These are phyloP conservation scores for Uronychia setigera DNA, from an alignment of 73 alveolate genomes.

Conservation along the genomic window DNA sequence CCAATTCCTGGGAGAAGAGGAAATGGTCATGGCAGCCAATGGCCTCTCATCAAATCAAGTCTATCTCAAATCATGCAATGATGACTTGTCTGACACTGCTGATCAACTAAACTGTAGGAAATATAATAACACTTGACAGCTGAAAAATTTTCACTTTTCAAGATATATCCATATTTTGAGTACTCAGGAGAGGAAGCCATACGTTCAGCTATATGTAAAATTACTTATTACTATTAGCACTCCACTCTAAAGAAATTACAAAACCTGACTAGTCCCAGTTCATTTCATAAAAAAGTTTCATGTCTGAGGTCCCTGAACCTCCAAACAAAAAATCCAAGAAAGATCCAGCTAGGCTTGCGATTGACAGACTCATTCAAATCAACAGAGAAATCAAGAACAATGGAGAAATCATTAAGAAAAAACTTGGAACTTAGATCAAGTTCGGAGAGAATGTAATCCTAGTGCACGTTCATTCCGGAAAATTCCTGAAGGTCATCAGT, in stretches of 20 bases:
- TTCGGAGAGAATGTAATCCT: neutral
- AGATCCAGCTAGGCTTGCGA: neutral
- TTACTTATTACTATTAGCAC: neutral
- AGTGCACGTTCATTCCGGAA: neutral
- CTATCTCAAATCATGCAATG: neutral
- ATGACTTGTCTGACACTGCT: neutral
- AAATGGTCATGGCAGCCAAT: neutral
- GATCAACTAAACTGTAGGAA: neutral
- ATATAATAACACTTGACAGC: neutral
- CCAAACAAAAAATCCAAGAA: neutral
- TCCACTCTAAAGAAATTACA: neutral
- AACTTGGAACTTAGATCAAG: neutral
- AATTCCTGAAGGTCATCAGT: neutral
- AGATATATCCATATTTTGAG: neutral
- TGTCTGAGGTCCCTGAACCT: neutral
- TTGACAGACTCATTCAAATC: neutral
- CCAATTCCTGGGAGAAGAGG: neutral
- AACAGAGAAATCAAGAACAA: conserved; percentile 1
- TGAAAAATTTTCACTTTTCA: neutral
- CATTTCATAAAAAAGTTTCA: neutral
- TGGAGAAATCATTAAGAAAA: neutral
- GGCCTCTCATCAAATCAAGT: neutral
- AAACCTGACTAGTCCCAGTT: neutral
- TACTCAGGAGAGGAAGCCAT: neutral
- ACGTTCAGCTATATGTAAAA: neutral